Conservation (phyloP, 495 filamentous ascomycete species). For the Friedmanniomyces simplex region DNA sequence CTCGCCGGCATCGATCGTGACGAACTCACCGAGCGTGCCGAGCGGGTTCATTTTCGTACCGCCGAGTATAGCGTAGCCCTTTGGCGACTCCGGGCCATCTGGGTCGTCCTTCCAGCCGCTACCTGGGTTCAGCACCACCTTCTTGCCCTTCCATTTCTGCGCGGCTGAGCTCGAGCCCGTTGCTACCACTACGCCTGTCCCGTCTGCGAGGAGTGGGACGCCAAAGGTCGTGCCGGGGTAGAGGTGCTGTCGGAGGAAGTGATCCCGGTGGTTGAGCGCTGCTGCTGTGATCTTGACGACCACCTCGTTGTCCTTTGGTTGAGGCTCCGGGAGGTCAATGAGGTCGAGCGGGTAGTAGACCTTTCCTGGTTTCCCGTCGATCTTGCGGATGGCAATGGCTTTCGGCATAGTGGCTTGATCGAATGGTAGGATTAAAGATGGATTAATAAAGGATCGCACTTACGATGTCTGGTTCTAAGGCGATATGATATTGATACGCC, state of each 20-base stretch:
- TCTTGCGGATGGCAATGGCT: conserved; percentile 44
- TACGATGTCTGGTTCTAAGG: not conserved
- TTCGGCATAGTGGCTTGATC: conserved; percentile 40
- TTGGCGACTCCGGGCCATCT: conserved; percentile 58
- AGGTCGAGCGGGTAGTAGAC: conserved; percentile 60
- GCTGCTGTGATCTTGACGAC: conserved; percentile 61
- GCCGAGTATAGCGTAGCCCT: conserved; percentile 60
- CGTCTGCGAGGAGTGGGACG: conserved; percentile 68
- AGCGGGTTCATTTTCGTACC: conserved; percentile 50
- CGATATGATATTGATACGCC: no score
- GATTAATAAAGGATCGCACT: not conserved
- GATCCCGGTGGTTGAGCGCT: conserved; percentile 83
- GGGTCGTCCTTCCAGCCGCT: conserved; percentile 63
- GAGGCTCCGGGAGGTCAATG: conserved; percentile 29
- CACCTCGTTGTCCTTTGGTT: conserved; percentile 54
- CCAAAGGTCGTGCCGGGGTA: conserved; percentile 76
- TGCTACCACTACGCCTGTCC: conserved; percentile 57
- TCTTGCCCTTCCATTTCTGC: conserved; percentile 47
- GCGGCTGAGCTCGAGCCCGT: conserved; percentile 45
- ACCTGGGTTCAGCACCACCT: conserved; percentile 63
- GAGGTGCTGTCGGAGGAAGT: conserved; percentile 83
- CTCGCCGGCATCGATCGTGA: conserved; percentile 57
- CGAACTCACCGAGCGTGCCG: conserved; percentile 62
- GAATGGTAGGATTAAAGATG: not conserved
- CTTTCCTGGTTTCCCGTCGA: conserved; percentile 70